phyloP scores from a whole-genome alignment of 1,139 yeast species.

The Saccharomyces hybrid region DNA sequence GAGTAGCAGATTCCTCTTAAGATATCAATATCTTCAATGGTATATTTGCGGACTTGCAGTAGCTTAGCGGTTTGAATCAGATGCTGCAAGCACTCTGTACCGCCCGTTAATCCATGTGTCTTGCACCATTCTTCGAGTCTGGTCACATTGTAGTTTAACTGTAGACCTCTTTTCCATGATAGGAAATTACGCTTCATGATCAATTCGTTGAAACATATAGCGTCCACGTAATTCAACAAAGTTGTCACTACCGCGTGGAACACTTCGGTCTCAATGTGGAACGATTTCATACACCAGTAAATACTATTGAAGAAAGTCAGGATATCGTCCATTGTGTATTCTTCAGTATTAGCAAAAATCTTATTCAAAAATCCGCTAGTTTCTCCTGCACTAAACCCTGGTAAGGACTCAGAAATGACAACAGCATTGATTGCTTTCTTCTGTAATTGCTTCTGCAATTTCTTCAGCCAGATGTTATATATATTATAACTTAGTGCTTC shows the following conservation, averaged over 20 bases:
- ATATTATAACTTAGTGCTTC: slow-evolving; percentile 90
- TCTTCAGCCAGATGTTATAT: slow-evolving; percentile 96
- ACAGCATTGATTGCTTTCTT: slow-evolving; percentile 92
- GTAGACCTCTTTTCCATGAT: slow-evolving; percentile 98
- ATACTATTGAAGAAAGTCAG: slow-evolving; percentile 83
- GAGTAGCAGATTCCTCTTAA: slow-evolving; percentile 94
- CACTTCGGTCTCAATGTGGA: slow-evolving; percentile 78
- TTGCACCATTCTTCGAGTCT: slow-evolving; percentile 98
- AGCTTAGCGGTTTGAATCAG: slow-evolving; percentile 90
- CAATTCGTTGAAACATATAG: slow-evolving; percentile 90
- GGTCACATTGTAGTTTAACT: slow-evolving; percentile 91
- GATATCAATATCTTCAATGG: slow-evolving; percentile 84
- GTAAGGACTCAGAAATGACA: slow-evolving; percentile 86
- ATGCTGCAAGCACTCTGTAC: slow-evolving; percentile 76
- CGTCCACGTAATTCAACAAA: slow-evolving; percentile 80
- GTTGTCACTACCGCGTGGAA: slow-evolving; percentile 82
- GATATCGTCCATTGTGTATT: slow-evolving; percentile 91
- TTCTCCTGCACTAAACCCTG: slow-evolving; percentile 92
- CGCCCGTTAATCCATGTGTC: slow-evolving; percentile 86
- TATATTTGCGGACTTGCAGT: slow-evolving; percentile 82
- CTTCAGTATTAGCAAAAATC: slow-evolving; percentile 60
- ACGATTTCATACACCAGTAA: slow-evolving; percentile 89
- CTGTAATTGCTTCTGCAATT: slow-evolving; percentile 82
- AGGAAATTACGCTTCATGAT: slow-evolving; percentile 91
- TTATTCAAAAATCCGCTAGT: slow-evolving; percentile 77